A percentile compares a stretch with the other conserved stretches of the same genome.
phyloP scores from a whole-genome alignment of 2,329 filamentous ascomycete genomes.

The Fusarium anthophilum region DNA sequence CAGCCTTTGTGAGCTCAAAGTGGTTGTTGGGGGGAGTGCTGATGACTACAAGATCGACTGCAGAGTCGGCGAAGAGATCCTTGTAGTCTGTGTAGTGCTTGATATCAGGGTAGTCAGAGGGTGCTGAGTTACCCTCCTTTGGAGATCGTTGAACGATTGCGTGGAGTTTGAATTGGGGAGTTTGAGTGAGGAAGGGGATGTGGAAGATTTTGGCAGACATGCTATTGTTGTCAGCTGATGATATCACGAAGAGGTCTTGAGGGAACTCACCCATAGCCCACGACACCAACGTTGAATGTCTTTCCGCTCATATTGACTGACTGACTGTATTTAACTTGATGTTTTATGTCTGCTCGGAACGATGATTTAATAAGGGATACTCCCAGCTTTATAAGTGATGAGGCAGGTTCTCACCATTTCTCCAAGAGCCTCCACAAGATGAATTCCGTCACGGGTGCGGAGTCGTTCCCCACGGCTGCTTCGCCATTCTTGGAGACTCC shows the following conservation, averaged over 20 bases:
- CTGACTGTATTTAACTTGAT: background rate
- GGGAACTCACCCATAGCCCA: slow-evolving; percentile 60
- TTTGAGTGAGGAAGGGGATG: slow-evolving; percentile 77
- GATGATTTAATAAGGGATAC: no score
- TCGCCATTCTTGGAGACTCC: slow-evolving; percentile 16
- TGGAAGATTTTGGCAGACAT: slow-evolving; percentile 82
- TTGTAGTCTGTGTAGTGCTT: slow-evolving; percentile 72
- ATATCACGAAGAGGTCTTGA: background rate
- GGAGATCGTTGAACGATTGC: slow-evolving; percentile 80
- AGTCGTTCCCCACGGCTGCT: slow-evolving; percentile 36
- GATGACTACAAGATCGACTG: slow-evolving; percentile 75
- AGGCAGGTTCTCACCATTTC: background rate
- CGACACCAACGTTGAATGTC: slow-evolving; percentile 60
- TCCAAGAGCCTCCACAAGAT: slow-evolving; percentile 16
- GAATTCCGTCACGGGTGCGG: slow-evolving; percentile 40
- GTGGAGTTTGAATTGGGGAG: slow-evolving; percentile 73
- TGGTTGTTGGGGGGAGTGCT: slow-evolving; percentile 78
- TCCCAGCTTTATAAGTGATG: slow-evolving; percentile 5
- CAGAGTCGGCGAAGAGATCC: slow-evolving; percentile 70
- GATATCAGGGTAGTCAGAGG: slow-evolving; percentile 71
- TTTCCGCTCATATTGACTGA: slow-evolving; percentile 47
- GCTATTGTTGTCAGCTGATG: slow-evolving; percentile 47
- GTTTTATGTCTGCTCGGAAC: no score
- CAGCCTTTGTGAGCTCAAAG: slow-evolving; percentile 70
- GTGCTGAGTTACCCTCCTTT: slow-evolving; percentile 70